A percentile compares a stretch with the other conserved stretches of the same genome.
Conservation (phyloP, 345 rosid genomes). For the Citrus inodora region DNA sequence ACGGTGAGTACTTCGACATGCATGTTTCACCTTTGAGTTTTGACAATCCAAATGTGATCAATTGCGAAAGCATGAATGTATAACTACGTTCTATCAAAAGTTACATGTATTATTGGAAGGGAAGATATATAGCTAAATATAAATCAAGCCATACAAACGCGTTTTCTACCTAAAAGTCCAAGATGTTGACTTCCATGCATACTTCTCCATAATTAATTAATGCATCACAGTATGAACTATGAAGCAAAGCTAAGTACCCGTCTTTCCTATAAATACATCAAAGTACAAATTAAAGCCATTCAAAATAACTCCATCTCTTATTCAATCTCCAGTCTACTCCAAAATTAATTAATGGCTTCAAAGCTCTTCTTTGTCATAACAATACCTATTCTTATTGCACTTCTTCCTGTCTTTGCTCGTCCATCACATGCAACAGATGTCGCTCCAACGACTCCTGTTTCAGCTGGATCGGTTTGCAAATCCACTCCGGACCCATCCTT, state of each 20-base stretch:
- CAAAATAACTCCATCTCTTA: neutral
- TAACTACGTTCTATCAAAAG: neutral
- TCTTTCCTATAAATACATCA: slow-evolving; percentile 19
- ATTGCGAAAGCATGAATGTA: neutral
- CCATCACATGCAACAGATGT: slow-evolving; percentile 22
- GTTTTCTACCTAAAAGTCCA: neutral
- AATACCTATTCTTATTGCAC: slow-evolving; percentile 5
- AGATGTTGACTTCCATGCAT: slow-evolving; percentile 20
- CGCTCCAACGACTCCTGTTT: slow-evolving; percentile 20
- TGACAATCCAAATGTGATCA: neutral
- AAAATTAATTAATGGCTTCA: slow-evolving; percentile 17
- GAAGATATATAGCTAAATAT: no score
- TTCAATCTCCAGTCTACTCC: neutral
- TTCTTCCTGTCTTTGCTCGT: slow-evolving; percentile 24
- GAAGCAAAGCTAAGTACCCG: neutral
- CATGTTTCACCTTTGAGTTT: neutral
- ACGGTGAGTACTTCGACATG: neutral
- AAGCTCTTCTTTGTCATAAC: slow-evolving; percentile 10
- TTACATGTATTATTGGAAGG: neutral
- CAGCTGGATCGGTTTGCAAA: slow-evolving; percentile 42
- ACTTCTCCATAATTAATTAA: neutral
- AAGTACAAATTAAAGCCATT: slow-evolving; percentile 1
- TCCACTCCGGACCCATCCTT: slow-evolving; percentile 62
- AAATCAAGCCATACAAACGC: neutral
- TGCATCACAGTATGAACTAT: neutral